Conservation (phyloP, 2,329 filamentous ascomycete genomes). For the Paracoccidioides lutzii region DNA sequence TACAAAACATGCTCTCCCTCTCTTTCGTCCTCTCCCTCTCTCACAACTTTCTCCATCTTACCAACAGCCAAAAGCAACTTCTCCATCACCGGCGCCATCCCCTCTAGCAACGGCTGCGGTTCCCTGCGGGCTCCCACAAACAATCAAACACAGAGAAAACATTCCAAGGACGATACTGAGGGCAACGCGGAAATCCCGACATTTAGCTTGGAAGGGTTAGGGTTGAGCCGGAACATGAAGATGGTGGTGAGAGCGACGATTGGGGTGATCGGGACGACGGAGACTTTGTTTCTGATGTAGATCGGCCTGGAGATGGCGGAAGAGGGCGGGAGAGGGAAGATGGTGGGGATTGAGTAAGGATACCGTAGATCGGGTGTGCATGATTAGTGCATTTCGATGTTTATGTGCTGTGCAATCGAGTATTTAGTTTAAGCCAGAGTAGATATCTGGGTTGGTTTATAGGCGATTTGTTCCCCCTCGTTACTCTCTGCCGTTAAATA, state of each 20-base stretch:
- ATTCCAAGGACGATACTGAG: neutral
- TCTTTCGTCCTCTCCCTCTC: neutral
- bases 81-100: neutral
- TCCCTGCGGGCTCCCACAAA: neutral
- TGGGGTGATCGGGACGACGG: constrained; percentile 13
- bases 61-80: neutral
- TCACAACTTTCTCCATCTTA: neutral
- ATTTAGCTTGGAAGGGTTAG: constrained; percentile 10
- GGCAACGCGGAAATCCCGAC: neutral
- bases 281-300: constrained; percentile 16
- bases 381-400: neutral
- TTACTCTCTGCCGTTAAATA: too few relatives aligned
- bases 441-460: too few relatives aligned
- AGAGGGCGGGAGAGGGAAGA: neutral
- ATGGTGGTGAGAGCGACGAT: constrained; percentile 12
- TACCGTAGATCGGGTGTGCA: neutral
- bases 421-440: too few relatives aligned
- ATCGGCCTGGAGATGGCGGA: constrained; percentile 10
- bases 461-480: too few relatives aligned
- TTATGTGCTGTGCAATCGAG: too few relatives aligned
- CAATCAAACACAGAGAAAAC: neutral
- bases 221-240: constrained; percentile 13
- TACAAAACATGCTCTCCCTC: too few relatives aligned
- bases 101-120: neutral
- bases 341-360: neutral